Base-by-base conservation (phyloP, 345 rosid species). In the Laguncularia racemosa region DNA sequence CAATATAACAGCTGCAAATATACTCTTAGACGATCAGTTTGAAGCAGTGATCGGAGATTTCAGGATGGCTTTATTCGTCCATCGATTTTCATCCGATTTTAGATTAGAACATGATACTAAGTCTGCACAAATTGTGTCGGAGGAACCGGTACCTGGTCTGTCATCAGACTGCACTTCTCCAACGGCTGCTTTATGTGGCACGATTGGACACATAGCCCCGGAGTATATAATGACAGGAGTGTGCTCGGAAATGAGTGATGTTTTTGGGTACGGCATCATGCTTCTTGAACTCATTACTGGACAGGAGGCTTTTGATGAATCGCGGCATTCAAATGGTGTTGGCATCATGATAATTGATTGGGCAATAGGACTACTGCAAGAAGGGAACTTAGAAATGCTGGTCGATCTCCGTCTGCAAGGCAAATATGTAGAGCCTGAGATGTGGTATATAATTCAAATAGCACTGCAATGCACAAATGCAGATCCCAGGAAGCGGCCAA, bases 21-120 rank as follows among this genome's bases (percentile, higher is more conserved):
- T 61, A 15, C 45, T 61, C 44, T 23, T 61, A 26, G 65, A 23
- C 10, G 56, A 52, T 21, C 33, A 61, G 26, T 46, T 52, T 3
- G 17, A 61, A 14, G 57, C 52, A 38, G 15, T 53, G 26, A 45
- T 52, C 52, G 20, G 10, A 20, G 19, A 61, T 13, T 52, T 60
- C 6, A 48, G 57, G 19, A n/a, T 43, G 50, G 57, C 13, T 8
- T 38, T n/a, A 44, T 18, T 60, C 16, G 44, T 56, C 17, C 16
- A 20, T 44, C 38, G 3, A 14, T 7, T 13, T 14, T n/a, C 16
- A 2, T 50, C 53, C 21, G 3, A 7, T 16, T 16, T 1, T 2
- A 50, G 53, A 50, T 15, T 14, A 48, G n/a, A 14, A 17, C 16
- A 48, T 17, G 12, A 15, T 15, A 48, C 16, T 14, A 48, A 3